A percentile compares a stretch with the other conserved stretches of the same genome.
Evolutionary conservation across 192 early-diverging fungal species (phyloP).

Genomic region (Coemansia sp.): DNA sequence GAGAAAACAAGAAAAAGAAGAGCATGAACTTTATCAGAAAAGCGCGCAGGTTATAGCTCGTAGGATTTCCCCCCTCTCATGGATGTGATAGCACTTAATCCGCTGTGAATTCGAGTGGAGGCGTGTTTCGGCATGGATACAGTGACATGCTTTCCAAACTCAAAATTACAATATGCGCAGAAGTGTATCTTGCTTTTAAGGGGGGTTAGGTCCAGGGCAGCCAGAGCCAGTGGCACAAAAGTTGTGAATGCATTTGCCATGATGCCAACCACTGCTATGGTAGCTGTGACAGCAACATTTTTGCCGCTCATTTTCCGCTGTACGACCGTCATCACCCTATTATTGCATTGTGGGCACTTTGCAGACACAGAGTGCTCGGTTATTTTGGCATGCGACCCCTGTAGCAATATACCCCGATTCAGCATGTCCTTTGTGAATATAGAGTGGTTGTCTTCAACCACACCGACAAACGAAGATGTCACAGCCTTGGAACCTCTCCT

Average conservation of each 20-base stretch:
- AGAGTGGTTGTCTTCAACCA: conserved; percentile 34
- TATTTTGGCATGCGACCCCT: conserved; percentile 32
- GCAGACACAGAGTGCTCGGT: conserved; percentile 28
- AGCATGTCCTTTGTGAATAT: conserved; percentile 27
- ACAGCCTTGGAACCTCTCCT: conserved; percentile 4
- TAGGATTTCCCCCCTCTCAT: not conserved
- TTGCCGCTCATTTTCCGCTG: conserved; percentile 41
- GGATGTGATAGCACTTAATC: not conserved
- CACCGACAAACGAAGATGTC: conserved; percentile 24
- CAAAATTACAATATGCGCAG: conserved; percentile 48
- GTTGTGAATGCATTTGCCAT: conserved; percentile 37
- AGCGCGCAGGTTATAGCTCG: not conserved
- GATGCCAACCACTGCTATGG: conserved; percentile 37
- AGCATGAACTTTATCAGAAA: not conserved
- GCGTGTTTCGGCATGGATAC: conserved; percentile 31
- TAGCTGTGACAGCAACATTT: conserved; percentile 44
- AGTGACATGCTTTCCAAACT: conserved; percentile 47
- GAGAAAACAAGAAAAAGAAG: not conserved
- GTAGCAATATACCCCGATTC: conserved; percentile 24
- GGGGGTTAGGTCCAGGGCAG: conserved; percentile 37
- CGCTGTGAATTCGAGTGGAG: not conserved
- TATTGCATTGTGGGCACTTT: conserved; percentile 33
- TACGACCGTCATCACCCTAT: conserved; percentile 37
- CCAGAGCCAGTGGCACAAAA: conserved; percentile 46
- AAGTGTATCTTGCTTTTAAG: conserved; percentile 50